phyloP scores from a whole-genome alignment of 2,329 filamentous ascomycete species.

The Penicillium sp. region DNA sequence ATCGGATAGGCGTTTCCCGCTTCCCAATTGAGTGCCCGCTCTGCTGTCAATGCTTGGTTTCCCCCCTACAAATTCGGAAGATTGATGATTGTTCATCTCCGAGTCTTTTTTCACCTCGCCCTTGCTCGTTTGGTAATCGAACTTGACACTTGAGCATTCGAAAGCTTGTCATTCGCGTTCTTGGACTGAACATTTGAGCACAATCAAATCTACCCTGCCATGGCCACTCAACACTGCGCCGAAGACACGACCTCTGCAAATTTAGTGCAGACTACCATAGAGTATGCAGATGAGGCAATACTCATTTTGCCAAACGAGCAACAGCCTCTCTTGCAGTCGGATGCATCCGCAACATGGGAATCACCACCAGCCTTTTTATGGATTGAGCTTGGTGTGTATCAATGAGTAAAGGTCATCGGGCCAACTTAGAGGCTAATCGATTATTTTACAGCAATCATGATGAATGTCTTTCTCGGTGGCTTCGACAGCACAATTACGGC shows the following conservation, averaged over 20 bases:
- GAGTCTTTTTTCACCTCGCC: no score
- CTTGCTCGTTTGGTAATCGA: neutral
- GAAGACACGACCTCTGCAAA: neutral
- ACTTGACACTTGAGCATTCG: neutral
- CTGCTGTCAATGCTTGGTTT: neutral
- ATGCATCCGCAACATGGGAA: slow-evolving; percentile 40
- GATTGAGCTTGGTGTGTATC: slow-evolving; percentile 52
- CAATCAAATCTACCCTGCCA: neutral
- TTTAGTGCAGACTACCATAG: neutral
- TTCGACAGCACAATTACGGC: slow-evolving; percentile 48
- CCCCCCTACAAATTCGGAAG: neutral
- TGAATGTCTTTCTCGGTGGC: slow-evolving; percentile 63
- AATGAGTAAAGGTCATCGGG: no score
- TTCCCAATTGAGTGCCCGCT: slow-evolving; percentile 23
- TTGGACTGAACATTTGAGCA: no score
- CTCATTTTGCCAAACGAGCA: slow-evolving; percentile 19
- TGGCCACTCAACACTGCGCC: slow-evolving; percentile 3
- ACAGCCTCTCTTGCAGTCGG: slow-evolving; percentile 23
- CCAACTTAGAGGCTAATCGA: neutral
- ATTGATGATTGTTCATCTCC: neutral
- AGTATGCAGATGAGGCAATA: slow-evolving; percentile 1
- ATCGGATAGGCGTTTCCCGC: slow-evolving; percentile 6
- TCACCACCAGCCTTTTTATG: slow-evolving; percentile 54
- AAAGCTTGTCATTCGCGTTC: neutral
- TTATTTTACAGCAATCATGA: slow-evolving; percentile 53